Base-by-base conservation (phyloP, 495 filamentous ascomycete species). In the Daldinia caldariorum region DNA sequence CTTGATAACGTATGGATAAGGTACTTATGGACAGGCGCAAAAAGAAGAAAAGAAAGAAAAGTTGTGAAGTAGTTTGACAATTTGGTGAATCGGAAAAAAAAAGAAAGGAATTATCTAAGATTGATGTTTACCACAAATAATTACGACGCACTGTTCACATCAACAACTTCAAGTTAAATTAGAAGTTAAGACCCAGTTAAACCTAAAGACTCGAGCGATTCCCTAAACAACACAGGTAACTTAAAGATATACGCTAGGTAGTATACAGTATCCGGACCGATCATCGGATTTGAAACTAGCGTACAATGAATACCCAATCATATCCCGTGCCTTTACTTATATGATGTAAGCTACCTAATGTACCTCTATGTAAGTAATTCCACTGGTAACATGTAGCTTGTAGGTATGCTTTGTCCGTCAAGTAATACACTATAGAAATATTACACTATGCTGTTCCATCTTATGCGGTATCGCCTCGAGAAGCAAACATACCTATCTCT, bases 201-300 rank as follows among this genome's bases (percentile, higher is more conserved):
- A n/a, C n/a, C n/a, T n/a, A n/a, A n/a, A 71, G 20, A 43, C 58
- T 66, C 43, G 29, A 60, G 16, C 58, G 35, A 41, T 61, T 35
- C 57, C 58, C 26, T 26, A 26, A 26, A 26, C 1, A 26, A 26
- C 26, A 26, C 26, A n/a, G n/a, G n/a, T 49, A 56, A 37, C 60
- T 53, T 49, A 64, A 12, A 31, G 22, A 53, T 31, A 29, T 32
- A 18, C n/a, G n/a, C n/a, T n/a, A n/a, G n/a, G n/a, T n/a, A n/a
- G 18, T 12, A 16, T 20, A 12, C 31, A 6, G 14, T 67, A 63
- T 66, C 63, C 69, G 58, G 59, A 12, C 69, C 69, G 69, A 67
- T 63, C 63, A 63, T 71, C 69, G 69, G 63, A 71, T 71, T 38
- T 37, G 63, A 63, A 56, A 66, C n/a, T 66, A 61, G 58, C 20